Percentiles rank a stretch among this genome's conserved stretches.
Conservation (phyloP, 2,329 filamentous ascomycete genomes). For the Metarhizium rileyi region DNA sequence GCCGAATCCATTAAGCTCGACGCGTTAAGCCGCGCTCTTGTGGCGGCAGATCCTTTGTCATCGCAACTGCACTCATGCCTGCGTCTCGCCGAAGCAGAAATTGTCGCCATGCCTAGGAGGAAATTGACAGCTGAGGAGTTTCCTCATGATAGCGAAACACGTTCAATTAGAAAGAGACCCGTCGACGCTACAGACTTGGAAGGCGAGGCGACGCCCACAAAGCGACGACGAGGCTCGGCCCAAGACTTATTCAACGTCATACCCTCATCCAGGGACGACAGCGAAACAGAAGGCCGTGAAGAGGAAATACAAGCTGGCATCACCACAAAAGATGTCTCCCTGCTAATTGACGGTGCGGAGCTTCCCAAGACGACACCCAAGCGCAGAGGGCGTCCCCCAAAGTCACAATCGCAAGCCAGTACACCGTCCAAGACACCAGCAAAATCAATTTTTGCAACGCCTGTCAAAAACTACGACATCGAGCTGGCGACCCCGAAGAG, state of each 20-base stretch:
- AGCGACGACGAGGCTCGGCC: constrained; percentile 19
- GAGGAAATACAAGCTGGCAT: neutral
- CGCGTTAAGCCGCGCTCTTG: neutral
- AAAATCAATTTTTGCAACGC: constrained; percentile 24
- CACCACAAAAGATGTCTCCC: neutral
- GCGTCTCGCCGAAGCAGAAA: neutral
- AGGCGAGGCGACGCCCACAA: constrained; percentile 18
- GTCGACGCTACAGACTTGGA: constrained; percentile 19
- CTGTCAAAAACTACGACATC: constrained; percentile 23
- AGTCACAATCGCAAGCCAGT: constrained; percentile 18
- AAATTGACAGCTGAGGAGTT: neutral
- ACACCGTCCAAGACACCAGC: constrained; percentile 21
- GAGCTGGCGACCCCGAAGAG: constrained; percentile 50
- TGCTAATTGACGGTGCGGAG: neutral
- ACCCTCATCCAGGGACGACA: constrained; percentile 4
- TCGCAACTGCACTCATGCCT: neutral
- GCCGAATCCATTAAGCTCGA: neutral
- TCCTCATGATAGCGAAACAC: neutral
- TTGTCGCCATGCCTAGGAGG: constrained; percentile 7
- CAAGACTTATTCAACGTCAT: constrained; percentile 2
- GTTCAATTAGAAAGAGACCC: constrained; percentile 12
- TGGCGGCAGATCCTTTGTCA: neutral
- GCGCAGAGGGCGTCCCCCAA: constrained; percentile 20
- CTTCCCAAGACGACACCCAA: constrained; percentile 19
- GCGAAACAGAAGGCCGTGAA: constrained; percentile 4